These are phyloP conservation scores for Eruca vesicaria DNA, from an alignment of 441 rosid genomes.

Conservation along the genomic window DNA sequence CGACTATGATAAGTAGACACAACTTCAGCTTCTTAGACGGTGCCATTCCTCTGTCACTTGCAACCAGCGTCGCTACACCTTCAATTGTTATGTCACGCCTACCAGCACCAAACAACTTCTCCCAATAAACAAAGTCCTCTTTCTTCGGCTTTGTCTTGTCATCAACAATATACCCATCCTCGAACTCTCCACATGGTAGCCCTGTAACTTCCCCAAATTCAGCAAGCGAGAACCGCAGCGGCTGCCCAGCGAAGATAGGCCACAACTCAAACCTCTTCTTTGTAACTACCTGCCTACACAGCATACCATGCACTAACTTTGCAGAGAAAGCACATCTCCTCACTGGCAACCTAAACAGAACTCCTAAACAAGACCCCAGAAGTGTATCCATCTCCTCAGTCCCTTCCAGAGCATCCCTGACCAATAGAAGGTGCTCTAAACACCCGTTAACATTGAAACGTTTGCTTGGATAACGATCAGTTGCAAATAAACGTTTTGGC, in stretches of 20 bases:
- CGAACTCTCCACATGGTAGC: background rate
- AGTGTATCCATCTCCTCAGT: background rate
- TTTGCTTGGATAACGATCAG: too few species aligned
- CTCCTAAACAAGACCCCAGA: background rate
- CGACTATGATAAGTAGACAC: too few species aligned
- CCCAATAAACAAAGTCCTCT: too few species aligned
- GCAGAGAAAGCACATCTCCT: background rate
- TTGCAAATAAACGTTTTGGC: too few species aligned
- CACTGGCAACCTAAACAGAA: background rate
- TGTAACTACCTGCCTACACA: background rate
- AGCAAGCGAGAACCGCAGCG: background rate
- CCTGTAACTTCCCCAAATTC: background rate
- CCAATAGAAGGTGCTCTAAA: too few species aligned
- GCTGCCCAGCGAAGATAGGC: background rate
- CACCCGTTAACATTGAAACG: too few species aligned
- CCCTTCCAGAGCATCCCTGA: too few species aligned
- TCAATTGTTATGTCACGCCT: too few species aligned
- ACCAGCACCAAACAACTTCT: too few species aligned
- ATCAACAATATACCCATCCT: background rate
- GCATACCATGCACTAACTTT: background rate
- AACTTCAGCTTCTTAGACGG: too few species aligned
- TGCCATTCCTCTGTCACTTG: too few species aligned
- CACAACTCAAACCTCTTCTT: background rate
- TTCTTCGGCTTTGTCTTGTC: background rate
- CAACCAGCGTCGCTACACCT: too few species aligned